Conservation (phyloP, 2,329 filamentous ascomycete genomes). For the Lachnellula occidentalis region DNA sequence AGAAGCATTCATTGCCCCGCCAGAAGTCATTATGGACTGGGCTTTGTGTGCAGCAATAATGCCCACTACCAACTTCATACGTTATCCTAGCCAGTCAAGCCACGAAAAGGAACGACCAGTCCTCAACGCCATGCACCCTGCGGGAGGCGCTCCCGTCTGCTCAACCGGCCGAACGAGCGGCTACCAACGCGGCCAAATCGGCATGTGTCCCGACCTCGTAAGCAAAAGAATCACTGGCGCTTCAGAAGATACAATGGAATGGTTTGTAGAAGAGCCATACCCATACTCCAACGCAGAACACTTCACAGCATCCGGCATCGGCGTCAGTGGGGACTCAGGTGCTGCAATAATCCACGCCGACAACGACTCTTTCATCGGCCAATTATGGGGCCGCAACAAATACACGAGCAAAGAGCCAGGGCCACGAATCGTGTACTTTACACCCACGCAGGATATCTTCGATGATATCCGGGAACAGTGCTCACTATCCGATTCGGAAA, state of each 20-base stretch:
- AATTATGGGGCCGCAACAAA: neutral
- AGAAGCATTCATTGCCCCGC: neutral
- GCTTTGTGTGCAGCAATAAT: neutral
- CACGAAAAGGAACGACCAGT: neutral
- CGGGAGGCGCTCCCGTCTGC: neutral
- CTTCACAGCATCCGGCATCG: neutral
- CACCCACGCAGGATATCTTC: neutral
- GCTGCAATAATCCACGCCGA: neutral
- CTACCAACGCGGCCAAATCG: neutral
- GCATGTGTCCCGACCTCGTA: neutral
- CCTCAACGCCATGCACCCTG: neutral
- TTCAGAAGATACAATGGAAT: neutral
- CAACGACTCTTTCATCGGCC: neutral
- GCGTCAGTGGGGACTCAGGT: neutral
- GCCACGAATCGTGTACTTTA: neutral
- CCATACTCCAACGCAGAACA: neutral
- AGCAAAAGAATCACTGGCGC: neutral
- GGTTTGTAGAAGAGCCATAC: neutral
- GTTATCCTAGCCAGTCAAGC: neutral
- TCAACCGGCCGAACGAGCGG: neutral
- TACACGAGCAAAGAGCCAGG: neutral
- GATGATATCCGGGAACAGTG: neutral
- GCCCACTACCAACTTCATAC: neutral
- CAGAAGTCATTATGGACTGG: neutral
- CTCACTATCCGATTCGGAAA: neutral